These are phyloP conservation scores for Phyllosticta ampelicida DNA, from an alignment of 2,329 filamentous ascomycete genomes.

Conservation along the genomic window DNA sequence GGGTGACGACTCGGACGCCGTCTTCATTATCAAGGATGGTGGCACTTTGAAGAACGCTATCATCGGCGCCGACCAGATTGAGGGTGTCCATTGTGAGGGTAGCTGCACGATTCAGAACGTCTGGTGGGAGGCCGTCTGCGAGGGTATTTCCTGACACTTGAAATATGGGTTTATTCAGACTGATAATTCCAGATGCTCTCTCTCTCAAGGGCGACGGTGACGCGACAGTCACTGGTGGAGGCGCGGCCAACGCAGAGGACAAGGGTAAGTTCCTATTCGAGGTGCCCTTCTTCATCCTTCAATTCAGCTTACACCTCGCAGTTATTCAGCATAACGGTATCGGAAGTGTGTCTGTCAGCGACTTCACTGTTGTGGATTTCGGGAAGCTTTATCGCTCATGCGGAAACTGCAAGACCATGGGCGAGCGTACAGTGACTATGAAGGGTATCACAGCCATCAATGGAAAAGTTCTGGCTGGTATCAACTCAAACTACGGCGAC, in stretches of 20 bases:
- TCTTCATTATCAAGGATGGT: conserved; percentile 43
- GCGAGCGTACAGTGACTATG: conserved; percentile 34
- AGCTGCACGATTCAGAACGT: conserved; percentile 38
- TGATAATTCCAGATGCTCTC: conserved; percentile 21
- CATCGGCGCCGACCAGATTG: conserved; percentile 42
- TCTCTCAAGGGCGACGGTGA: conserved; percentile 27
- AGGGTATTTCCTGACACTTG: too few species aligned
- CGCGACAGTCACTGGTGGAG: conserved; percentile 30
- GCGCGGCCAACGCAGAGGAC: conserved; percentile 28
- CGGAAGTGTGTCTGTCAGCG: conserved; percentile 29
- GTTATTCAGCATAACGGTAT: conserved; percentile 34
- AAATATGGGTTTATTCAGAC: background rate
- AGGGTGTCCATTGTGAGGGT: conserved; percentile 43
- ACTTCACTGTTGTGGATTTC: conserved; percentile 26
- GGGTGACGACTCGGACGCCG: conserved; percentile 36
- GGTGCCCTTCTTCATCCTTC: too few species aligned
- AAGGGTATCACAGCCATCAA: conserved; percentile 34
- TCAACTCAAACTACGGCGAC: conserved; percentile 44
- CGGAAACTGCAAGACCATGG: conserved; percentile 38
- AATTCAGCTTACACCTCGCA: too few species aligned
- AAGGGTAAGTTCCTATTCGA: conserved; percentile 12
- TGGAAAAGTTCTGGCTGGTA: conserved; percentile 36
- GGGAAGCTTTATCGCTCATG: conserved; percentile 38
- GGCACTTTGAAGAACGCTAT: conserved; percentile 45
- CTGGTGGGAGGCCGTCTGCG: conserved; percentile 35